Conservation (phyloP, 805 yeast genomes). For the Priceomyces castillae region DNA sequence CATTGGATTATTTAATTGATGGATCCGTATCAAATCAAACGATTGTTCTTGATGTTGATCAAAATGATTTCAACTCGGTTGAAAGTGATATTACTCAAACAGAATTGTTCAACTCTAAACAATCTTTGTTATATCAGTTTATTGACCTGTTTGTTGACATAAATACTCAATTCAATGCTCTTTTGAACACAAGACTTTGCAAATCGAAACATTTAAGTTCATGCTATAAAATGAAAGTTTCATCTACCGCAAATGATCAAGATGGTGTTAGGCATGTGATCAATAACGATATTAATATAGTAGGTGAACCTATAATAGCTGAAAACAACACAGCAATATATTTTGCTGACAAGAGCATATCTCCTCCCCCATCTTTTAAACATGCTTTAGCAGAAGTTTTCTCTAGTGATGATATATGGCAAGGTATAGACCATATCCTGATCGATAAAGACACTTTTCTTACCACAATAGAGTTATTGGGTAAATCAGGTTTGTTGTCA, state of each 20-base stretch:
- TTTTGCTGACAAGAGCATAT: slow-evolving; percentile 55
- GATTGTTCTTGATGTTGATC: slow-evolving; percentile 50
- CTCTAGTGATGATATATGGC: slow-evolving; percentile 12
- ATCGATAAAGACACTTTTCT: slow-evolving; percentile 52
- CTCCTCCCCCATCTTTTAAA: slow-evolving; percentile 62
- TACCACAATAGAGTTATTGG: slow-evolving; percentile 57
- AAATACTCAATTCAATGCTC: slow-evolving; percentile 18
- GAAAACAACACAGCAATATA: slow-evolving; percentile 61
- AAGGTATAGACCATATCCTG: slow-evolving; percentile 30
- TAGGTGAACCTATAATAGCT: slow-evolving; percentile 30
- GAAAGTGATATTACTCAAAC: slow-evolving; percentile 10
- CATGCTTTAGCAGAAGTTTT: slow-evolving; percentile 53
- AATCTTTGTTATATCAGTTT: slow-evolving; percentile 61
- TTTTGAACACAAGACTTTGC: slow-evolving; percentile 56
- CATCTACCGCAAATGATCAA: slow-evolving; percentile 13
- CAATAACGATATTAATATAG: slow-evolving; percentile 56
- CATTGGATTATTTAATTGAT: slow-evolving; percentile 54
- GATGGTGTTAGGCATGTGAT: slow-evolving; percentile 29
- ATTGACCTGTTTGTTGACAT: slow-evolving; percentile 41
- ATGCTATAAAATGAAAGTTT: slow-evolving; percentile 43
- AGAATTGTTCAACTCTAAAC: slow-evolving; percentile 33
- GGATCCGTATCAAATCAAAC: slow-evolving; percentile 54
- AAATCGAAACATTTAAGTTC: slow-evolving; percentile 55
- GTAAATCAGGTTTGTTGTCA: slow-evolving; percentile 49
- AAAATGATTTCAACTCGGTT: slow-evolving; percentile 31